Conservation (phyloP, 164 flowering plant species). For the Dillenia turbinata region DNA sequence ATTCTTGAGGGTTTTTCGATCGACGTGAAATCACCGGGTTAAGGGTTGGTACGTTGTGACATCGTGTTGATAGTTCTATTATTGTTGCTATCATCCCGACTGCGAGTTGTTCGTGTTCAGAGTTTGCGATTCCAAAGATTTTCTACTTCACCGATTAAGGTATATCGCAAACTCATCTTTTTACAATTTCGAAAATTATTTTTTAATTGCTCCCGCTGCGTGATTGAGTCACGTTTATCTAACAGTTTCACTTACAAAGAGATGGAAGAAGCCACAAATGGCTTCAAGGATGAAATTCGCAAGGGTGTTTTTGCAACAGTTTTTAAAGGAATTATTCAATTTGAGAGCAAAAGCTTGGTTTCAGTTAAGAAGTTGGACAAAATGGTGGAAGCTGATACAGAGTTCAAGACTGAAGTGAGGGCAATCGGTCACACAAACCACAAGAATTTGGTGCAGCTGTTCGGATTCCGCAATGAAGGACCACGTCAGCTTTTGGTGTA, state of each 20-base stretch:
- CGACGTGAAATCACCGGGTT: too few relatives aligned
- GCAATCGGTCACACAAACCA: slow-evolving; percentile 20
- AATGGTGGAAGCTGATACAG: slow-evolving; percentile 11
- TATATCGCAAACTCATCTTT: too few relatives aligned
- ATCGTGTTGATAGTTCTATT: too few relatives aligned
- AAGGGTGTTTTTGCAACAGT: slow-evolving; percentile 13
- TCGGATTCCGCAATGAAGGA: slow-evolving; percentile 23
- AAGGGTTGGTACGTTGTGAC: too few relatives aligned
- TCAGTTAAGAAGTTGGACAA: slow-evolving; percentile 20
- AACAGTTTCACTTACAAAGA: slow-evolving; percentile 19
- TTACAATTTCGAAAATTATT: too few relatives aligned
- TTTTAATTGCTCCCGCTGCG: too few relatives aligned
- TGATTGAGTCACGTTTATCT: too few relatives aligned
- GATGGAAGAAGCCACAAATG: slow-evolving; percentile 16
- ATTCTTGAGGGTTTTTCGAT: too few relatives aligned
- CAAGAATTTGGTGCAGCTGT: slow-evolving; percentile 18
- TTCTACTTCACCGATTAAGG: too few relatives aligned
- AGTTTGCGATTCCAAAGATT: too few relatives aligned
- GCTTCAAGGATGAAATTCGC: slow-evolving; percentile 14
- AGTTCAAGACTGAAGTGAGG: slow-evolving; percentile 16
- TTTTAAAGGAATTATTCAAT: slow-evolving; percentile 11
- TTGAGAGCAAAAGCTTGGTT: not conserved
- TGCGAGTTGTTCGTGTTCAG: too few relatives aligned
- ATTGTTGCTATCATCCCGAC: too few relatives aligned
- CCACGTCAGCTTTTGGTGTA: slow-evolving; percentile 15